These are phyloP conservation scores for Biscogniauxia sp. DNA, from an alignment of 2,329 filamentous ascomycete species.

Conservation along the genomic window DNA sequence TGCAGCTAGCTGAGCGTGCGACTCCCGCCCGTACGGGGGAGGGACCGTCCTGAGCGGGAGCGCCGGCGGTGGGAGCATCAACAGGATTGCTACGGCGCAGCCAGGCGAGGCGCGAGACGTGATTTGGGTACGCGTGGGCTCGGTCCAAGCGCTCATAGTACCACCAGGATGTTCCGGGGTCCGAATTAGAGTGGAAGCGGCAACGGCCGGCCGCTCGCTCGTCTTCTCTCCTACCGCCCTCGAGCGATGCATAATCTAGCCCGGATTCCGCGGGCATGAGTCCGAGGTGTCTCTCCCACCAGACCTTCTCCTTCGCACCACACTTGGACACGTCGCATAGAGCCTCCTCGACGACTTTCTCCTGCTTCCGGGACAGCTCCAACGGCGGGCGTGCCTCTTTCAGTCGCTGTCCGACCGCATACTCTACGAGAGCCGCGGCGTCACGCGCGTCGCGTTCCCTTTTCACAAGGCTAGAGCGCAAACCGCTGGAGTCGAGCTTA, in stretches of 20 bases:
- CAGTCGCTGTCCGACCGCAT: conserved; percentile 1
- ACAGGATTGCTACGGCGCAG: conserved; percentile 2
- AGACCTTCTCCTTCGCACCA: conserved; percentile 20
- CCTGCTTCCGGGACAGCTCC: conserved; percentile 14
- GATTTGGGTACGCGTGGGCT: conserved; percentile 3
- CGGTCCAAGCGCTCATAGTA: conserved; percentile 24
- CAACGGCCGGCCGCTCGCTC: neutral
- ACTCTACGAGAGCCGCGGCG: conserved; percentile 22
- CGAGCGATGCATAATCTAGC: conserved; percentile 5
- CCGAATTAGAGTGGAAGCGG: conserved; percentile 19
- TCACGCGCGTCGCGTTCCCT: conserved; percentile 24
- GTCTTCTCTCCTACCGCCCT: conserved; percentile 2
- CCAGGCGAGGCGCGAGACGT: neutral
- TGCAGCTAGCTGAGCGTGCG: conserved; percentile 7
- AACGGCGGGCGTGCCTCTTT: conserved; percentile 1
- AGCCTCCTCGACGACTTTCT: conserved; percentile 21
- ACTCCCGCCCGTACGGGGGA: conserved; percentile 4
- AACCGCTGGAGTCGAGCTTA: conserved; percentile 24
- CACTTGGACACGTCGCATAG: conserved; percentile 20
- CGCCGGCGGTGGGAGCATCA: neutral
- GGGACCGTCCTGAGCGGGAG: neutral
- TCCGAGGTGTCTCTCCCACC: conserved; percentile 24
- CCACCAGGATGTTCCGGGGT: conserved; percentile 19
- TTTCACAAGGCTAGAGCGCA: conserved; percentile 18
- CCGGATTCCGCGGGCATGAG: conserved; percentile 2